These are phyloP conservation scores for Epichloe aotearoae DNA, from an alignment of 2,329 filamentous ascomycete genomes.

Conservation along the genomic window DNA sequence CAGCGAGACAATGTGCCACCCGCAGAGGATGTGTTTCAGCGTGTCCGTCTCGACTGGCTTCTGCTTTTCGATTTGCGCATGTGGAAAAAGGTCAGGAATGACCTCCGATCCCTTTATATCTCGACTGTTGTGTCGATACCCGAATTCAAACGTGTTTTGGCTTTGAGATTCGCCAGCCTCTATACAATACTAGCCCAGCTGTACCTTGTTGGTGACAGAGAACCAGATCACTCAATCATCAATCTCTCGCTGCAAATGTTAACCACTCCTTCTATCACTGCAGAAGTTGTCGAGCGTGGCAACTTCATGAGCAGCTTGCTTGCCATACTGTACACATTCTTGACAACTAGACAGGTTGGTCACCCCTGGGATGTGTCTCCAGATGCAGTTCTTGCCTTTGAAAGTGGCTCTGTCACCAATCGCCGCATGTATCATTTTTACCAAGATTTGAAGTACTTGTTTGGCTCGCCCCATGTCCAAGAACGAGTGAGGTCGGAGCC, in stretches of 20 bases:
- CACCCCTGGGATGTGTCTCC: conserved; percentile 83
- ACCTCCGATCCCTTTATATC: conserved; percentile 86
- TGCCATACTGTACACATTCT: conserved; percentile 93
- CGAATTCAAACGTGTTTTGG: conserved; percentile 87
- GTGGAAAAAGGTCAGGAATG: conserved; percentile 91
- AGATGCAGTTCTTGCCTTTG: conserved; percentile 78
- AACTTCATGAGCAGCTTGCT: conserved; percentile 94
- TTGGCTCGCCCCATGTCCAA: conserved; percentile 79
- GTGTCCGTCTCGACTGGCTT: conserved; percentile 84
- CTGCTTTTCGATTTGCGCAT: conserved; percentile 88
- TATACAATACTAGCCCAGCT: conserved; percentile 90
- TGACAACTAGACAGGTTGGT: conserved; percentile 90
- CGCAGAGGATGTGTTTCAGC: conserved; percentile 79
- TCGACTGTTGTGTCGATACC: conserved; percentile 92
- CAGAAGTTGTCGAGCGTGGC: conserved; percentile 84
- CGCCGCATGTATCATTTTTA: conserved; percentile 97
- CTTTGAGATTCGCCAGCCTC: conserved; percentile 83
- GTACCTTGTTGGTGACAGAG: conserved; percentile 88
- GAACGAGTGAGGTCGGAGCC: conserved; percentile 69
- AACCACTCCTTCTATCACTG: conserved; percentile 90
- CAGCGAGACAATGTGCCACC: conserved; percentile 48
- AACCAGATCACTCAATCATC: conserved; percentile 97
- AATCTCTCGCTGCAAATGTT: conserved; percentile 94
- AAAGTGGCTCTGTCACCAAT: conserved; percentile 89
- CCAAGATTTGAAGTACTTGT: conserved; percentile 80